Percentiles rank a stretch among this genome's conserved stretches.
Conservation (phyloP, 2,329 filamentous ascomycete species). For the Dothideomycetes sp. region DNA sequence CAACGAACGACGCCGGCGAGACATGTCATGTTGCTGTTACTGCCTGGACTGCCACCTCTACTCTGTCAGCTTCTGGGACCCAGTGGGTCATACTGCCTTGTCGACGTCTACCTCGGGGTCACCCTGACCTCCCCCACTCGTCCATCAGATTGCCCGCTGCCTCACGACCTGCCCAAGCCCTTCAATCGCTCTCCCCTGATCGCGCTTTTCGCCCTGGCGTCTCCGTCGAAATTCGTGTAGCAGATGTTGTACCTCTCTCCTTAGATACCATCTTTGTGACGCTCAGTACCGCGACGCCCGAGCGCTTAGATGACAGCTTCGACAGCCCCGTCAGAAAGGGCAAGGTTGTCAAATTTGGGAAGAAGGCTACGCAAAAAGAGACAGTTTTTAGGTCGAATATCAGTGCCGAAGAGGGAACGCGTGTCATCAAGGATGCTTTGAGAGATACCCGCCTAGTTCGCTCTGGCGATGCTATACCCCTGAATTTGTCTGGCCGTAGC, state of each 20-base stretch:
- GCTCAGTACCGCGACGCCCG: conserved; percentile 69
- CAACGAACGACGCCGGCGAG: conserved; percentile 4
- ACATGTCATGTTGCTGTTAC: conserved; percentile 53
- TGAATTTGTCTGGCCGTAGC: conserved; percentile 67
- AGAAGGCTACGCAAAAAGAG: conserved; percentile 9
- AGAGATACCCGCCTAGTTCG: conserved; percentile 65
- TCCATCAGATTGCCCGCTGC: conserved; percentile 69
- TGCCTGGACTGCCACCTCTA: conserved; percentile 54
- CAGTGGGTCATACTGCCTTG: conserved; percentile 83
- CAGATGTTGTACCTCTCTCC: conserved; percentile 69
- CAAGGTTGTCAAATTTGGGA: conserved; percentile 13
- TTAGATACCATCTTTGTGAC: conserved; percentile 81
- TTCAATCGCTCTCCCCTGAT: conserved; percentile 26
- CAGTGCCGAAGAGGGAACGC: conserved; percentile 1
- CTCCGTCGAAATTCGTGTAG: conserved; percentile 73
- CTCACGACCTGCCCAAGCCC: conserved; percentile 58
- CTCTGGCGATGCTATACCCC: conserved; percentile 67
- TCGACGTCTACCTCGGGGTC: conserved; percentile 43
- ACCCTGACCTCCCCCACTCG: conserved; percentile 48
- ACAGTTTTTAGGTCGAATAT: not conserved
- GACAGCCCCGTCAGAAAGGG: conserved; percentile 39
- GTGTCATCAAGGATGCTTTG: conserved; percentile 4
- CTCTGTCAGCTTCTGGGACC: conserved; percentile 44
- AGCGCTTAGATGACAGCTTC: conserved; percentile 16
- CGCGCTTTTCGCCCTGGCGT: conserved; percentile 55